Base-by-base conservation (phyloP, 1,139 yeast species). In the Maudiozyma humilis region DNA sequence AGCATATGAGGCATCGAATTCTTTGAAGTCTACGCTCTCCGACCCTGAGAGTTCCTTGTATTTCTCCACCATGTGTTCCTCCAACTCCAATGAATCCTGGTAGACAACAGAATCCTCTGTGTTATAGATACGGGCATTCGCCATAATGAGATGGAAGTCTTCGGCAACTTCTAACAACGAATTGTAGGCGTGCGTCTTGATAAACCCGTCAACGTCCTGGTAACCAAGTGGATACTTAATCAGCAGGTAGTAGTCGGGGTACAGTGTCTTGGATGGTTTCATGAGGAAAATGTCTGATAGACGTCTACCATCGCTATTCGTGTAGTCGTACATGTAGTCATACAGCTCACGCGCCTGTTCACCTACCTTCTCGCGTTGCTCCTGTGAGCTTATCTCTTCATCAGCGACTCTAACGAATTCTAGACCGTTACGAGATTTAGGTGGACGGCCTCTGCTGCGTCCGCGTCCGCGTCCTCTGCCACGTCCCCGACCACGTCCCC, bases 21-120 rank as follows among this genome's bases (percentile, higher is more conserved):
- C 72, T 10, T 60, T 49, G 51, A 76, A 78, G 52, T 78, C 75
- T 32, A 74, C 60, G 1, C 58, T 59, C 29, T 65, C 62, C 10
- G 10, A 10, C 18, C 66, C 68, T 6, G 55, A 47, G 32, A 65
- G 47, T 31, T 63, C 67, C 33, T 48, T 49, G 46, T 58, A 66
- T 43, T 60, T 69, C 10, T 51, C 47, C 10, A 60, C 45, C 0
- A 69, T 76, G 45, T 76, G 61, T 12, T 68, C 64, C 59, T 86
- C 91, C 53, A 89, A 66, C 18, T 67, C 71, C 33, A 73, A 66
- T 0, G 97, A 94, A 65, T 88, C 96, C 47, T 77, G 73, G 55
- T 79, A 85, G 15, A 89, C 87, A 47, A 81, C 63, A 1, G 95
- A 85, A 0, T 94, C 95, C 60, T 85, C 95, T 57, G 87, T 93